These are phyloP conservation scores for Verticillium nubilum DNA, from an alignment of 2,329 filamentous ascomycete species.

Conservation along the genomic window DNA sequence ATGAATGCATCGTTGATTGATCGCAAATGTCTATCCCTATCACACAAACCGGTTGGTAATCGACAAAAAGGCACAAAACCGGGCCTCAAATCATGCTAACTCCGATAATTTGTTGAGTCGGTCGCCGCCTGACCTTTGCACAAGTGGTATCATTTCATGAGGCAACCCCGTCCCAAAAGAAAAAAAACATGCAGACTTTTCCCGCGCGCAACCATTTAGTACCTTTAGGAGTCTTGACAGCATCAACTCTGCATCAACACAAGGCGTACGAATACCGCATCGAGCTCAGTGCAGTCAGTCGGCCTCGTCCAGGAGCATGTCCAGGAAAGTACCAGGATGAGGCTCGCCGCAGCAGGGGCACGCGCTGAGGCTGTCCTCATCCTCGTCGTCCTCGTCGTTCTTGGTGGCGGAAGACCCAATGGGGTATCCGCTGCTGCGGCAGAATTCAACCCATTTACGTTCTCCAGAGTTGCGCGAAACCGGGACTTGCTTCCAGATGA, in stretches of 20 bases:
- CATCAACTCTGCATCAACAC: background rate
- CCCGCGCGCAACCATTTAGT: background rate
- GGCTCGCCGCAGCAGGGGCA: conserved; percentile 35
- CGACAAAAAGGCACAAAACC: background rate
- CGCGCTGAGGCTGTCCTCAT: conserved; percentile 21
- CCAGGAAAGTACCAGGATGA: conserved; percentile 22
- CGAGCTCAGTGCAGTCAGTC: background rate
- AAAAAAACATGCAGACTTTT: background rate
- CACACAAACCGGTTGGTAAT: background rate
- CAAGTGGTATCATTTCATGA: background rate
- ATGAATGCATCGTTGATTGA: background rate
- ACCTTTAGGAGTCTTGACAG: background rate
- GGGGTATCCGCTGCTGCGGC: conserved; percentile 28
- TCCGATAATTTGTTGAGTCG: background rate
- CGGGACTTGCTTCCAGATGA: conserved; percentile 48
- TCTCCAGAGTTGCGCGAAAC: conserved; percentile 29
- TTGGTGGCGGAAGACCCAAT: conserved; percentile 5
- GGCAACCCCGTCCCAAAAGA: background rate
- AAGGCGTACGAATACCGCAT: background rate
- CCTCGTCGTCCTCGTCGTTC: conserved; percentile 24
- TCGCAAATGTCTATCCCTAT: background rate
- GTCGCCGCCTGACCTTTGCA: background rate
- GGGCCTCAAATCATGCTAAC: background rate
- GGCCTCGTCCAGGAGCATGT: background rate
- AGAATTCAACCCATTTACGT: conserved; percentile 45